Evolutionary conservation across 257 asterid species (phyloP), one percentile per base, ranked within the genome.

Genomic region (Schizonepeta tenuifolia): DNA sequence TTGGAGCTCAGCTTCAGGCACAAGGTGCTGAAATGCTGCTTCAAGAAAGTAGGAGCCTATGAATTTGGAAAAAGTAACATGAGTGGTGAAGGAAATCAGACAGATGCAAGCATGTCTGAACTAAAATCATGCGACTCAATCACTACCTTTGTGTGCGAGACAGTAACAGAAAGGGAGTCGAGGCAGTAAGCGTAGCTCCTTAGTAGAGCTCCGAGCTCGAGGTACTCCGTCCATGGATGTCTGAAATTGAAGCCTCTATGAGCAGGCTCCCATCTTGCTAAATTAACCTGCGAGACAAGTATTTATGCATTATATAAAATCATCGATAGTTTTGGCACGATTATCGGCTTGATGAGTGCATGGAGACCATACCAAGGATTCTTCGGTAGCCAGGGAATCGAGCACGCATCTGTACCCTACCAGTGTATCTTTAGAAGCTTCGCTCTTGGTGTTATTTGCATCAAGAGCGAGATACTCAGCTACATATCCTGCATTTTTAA

Each of bases 261-360:
- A 62, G 89, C 81, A 31, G 95, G 95, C 80, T 88, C 95, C 95
- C 95, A 86, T 75, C 81, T 74, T 7, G 91, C 91, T 38, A 75
- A 82, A 69, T 81, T 82, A 24, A 83, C 84, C 90, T 88, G 86
- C 55, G 38, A 31, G 57, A 57, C 35, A 62, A 47, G 55, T 44
- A 65, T 9, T 31, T 47, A 5, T 12, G 41, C 69, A 7, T 64
- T 41, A 64, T 20, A 10, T 2, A 0, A 15, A 0, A 15, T n/a
- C 46, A 20, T 38, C 21, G 4, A 41, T 41, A 41, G 2, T 0
- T 21, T 41, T 20, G 15, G 20, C 11, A 0, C 14, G 22, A 22
- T 24, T 13, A 41, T 65, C 24, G 7, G 54, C n/a, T 41, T 22
- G 28, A 28, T 31, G 61, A 67, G 47, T 31, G 50, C 17, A 5